These are phyloP conservation scores for Ceratobasidium sp. DNA, from an alignment of 1,284 basidiomycete species.

Conservation along the genomic window DNA sequence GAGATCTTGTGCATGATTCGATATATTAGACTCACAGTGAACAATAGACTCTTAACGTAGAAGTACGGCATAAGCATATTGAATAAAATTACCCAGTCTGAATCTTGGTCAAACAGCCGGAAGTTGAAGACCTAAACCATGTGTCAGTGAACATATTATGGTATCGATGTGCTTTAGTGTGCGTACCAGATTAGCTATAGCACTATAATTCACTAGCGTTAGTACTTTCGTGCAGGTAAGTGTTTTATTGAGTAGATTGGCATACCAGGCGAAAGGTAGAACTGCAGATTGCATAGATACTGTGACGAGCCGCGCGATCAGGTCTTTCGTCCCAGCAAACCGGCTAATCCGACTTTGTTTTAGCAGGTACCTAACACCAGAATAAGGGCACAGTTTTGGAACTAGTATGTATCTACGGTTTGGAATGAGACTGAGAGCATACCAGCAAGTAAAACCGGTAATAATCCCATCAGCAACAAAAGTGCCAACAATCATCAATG, in stretches of 20 bases:
- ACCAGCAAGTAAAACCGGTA: constrained; percentile 40
- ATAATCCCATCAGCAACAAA: constrained; percentile 24
- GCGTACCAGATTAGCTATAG: constrained; percentile 19
- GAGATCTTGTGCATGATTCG: neutral
- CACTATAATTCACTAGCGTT: neutral
- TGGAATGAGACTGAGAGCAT: neutral
- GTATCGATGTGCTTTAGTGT: neutral
- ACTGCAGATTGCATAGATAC: constrained; percentile 38
- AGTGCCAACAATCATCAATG: constrained; percentile 33
- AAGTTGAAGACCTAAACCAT: constrained; percentile 31
- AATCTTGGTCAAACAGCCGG: neutral
- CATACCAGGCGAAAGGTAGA: constrained; percentile 34
- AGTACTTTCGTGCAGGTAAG: neutral
- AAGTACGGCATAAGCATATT: constrained; percentile 36
- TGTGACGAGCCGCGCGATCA: constrained; percentile 28
- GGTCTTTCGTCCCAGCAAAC: constrained; percentile 25
- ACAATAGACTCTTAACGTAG: constrained; percentile 32
- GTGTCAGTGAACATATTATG: neutral
- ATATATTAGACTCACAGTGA: constrained; percentile 8
- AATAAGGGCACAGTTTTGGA: neutral
- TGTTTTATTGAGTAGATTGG: neutral
- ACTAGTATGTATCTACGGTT: neutral
- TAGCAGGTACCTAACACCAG: constrained; percentile 12
- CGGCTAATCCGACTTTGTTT: constrained; percentile 4
- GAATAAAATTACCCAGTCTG: constrained; percentile 19